A percentile compares a stretch with the other conserved stretches of the same genome.
These are phyloP conservation scores for Pythium folliculosum DNA, from an alignment of 352 stramenopile species.

Conservation along the genomic window DNA sequence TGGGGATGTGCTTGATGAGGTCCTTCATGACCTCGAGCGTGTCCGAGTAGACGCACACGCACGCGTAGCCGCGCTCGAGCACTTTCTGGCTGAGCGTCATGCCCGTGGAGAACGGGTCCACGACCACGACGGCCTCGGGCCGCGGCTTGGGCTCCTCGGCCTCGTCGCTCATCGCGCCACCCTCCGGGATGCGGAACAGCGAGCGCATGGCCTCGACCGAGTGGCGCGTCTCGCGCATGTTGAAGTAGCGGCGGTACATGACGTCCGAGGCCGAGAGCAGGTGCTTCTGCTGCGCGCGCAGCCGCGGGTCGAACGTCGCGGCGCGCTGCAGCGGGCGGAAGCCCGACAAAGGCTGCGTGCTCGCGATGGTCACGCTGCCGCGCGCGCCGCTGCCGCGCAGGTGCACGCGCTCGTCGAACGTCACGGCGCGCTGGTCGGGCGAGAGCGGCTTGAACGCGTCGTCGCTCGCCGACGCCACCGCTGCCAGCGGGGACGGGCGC, in stretches of 20 bases:
- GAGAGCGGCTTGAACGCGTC: conserved; percentile 64
- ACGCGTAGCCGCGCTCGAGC: conserved; percentile 81
- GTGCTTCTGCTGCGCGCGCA: conserved; percentile 52
- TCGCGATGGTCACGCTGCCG: conserved; percentile 42
- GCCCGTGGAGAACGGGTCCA: conserved; percentile 96
- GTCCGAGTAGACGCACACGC: conserved; percentile 78
- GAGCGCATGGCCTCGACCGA: conserved; percentile 35
- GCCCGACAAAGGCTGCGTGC: conserved; percentile 51
- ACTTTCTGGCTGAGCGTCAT: conserved; percentile 91
- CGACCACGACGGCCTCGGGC: conserved; percentile 82
- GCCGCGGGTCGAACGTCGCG: conserved; percentile 74
- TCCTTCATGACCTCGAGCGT: conserved; percentile 74
- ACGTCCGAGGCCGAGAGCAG: conserved; percentile 78
- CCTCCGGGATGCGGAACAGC: conserved; percentile 61
- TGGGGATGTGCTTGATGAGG: conserved; percentile 67
- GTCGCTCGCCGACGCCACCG: neutral
- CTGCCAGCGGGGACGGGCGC: neutral
- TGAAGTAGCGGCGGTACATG: conserved; percentile 82
- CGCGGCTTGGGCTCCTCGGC: conserved; percentile 32
- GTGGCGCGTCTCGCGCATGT: conserved; percentile 66
- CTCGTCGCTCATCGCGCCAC: conserved; percentile 24
- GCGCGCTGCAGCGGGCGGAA: conserved; percentile 78
- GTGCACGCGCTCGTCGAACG: conserved; percentile 83
- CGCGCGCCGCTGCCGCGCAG: conserved; percentile 30
- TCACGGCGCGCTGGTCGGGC: conserved; percentile 70